phyloP scores from a whole-genome alignment of 1,284 basidiomycete species.

The Inonotus obliquus region DNA sequence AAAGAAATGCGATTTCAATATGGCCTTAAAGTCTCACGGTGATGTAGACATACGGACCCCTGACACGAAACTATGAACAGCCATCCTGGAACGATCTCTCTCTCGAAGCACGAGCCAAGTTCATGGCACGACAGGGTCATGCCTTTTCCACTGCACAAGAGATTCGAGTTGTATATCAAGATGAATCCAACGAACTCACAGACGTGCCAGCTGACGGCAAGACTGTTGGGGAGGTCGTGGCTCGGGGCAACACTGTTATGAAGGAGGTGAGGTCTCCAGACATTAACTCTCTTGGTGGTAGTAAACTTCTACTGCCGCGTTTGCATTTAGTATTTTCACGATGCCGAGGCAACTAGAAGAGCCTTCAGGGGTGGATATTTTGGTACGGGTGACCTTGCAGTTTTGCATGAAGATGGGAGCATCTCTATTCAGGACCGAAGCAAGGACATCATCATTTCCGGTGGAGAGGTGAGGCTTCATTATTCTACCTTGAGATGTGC shows the following conservation, averaged over 20 bases:
- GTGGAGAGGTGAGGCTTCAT: constrained; percentile 58
- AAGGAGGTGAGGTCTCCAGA: constrained; percentile 49
- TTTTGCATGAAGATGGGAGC: constrained; percentile 73
- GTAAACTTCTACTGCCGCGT: neutral
- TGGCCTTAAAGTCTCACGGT: neutral
- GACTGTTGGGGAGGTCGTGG: constrained; percentile 81
- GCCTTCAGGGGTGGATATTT: constrained; percentile 79
- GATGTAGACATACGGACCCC: constrained; percentile 70
- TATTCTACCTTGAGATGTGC: neutral
- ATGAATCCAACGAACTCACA: constrained; percentile 45
- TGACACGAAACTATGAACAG: constrained; percentile 70
- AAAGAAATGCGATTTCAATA: neutral
- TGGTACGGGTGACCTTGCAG: constrained; percentile 79
- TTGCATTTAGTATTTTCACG: constrained; percentile 62
- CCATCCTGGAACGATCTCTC: constrained; percentile 54
- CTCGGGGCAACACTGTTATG: constrained; percentile 85
- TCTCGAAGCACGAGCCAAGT: constrained; percentile 63
- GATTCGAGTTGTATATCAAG: constrained; percentile 66
- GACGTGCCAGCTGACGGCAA: constrained; percentile 80
- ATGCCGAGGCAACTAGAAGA: constrained; percentile 69
- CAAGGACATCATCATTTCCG: constrained; percentile 85
- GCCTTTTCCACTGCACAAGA: constrained; percentile 72
- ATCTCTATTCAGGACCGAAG: constrained; percentile 55
- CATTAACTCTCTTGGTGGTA: neutral
- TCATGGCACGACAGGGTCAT: constrained; percentile 83